Evolutionary conservation across 139 green algal species (phyloP), one percentile per base, ranked within the genome.

Genomic region (Chlorella ohadii): DNA sequence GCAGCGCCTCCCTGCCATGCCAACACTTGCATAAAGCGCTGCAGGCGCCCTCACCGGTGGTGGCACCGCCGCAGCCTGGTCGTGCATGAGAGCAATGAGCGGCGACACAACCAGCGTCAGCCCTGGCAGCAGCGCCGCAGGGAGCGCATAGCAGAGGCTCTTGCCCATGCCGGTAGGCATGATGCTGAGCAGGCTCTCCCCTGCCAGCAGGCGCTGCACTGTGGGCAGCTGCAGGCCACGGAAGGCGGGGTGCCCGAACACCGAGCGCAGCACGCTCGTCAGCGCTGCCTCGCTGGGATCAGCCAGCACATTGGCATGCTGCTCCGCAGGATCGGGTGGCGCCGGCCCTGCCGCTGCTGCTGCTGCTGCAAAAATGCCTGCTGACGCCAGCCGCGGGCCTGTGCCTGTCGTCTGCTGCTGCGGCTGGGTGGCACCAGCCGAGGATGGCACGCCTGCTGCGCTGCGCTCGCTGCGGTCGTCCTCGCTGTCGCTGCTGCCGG

Each of bases 111-210:
- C 96, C 34, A 99, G 79, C 1, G 91, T 91, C 9, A 94, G 76
- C 12, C 92, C 94, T n/a, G 91, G 89, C 73, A 96, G 81, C 51
- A 98, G 87, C 41, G 96, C 55, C 3, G 96, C 94, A 2, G 96
- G 95, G 82, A 99, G 85, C 91, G 97, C 94, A 84, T 98, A 99
- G 78, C 92, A 97, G 41, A 99, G 89, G 12, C 87, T 95, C 91
- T 99, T 99, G 64, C 96, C 96, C 22, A 91, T 88, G 36, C 91
- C 89, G 22, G 96, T 99, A 9, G 96, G 96, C 86, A 98, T 91
- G 41, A 99, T 91, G 13, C 89, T 94, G 65, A 99, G 87, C 65
- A 93, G 90, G 63, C 91, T 95, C 17, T 87, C 59, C 4, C 93
- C 93, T 4, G 55, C 39, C 80, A 99, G 87, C 67, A 97, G 88